Base-by-base conservation (phyloP, 140 eudicot genomes). In the Oenanthe javanica region DNA sequence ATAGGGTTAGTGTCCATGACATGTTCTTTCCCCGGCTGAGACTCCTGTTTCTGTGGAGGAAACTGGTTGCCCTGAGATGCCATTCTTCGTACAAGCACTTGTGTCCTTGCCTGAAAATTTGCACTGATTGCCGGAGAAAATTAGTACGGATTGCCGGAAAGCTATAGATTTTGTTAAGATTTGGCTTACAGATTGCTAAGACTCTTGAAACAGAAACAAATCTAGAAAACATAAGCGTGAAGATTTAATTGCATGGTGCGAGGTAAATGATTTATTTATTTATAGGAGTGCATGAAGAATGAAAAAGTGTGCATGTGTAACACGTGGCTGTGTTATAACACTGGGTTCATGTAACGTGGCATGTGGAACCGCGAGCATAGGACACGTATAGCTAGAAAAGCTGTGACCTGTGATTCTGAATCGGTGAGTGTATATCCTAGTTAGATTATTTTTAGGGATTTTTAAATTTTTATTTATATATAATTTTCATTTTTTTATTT, bases 11-110 rank as follows among this genome's bases (percentile, higher is more conserved):
- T 97, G 82, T 92, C 95, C 98, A 94, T 94, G 64, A 82, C 76
- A 83, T 92, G 97, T 83, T 94, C 96, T 75, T 90, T 89, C 9
- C 98, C 98, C 6, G 98, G 98, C 82, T 94, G 98, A 5, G 84
- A 14, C 0, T 87, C 92, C 80, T 94, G 98, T 81, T 84, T 87
- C 84, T 94, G 98, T 0, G 93, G 89, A 61, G 94, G 98, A 80
- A 94, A 94, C n/a, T n/a, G n/a, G n/a, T n/a, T n/a, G n/a, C n/a
- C n/a, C n/a, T n/a, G n/a, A n/a, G n/a, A n/a, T n/a, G n/a, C n/a
- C n/a, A n/a, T n/a, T n/a, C n/a, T n/a, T n/a, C n/a, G 14, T 27
- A 19, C 27, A 57, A 7, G 21, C 31, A 57, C 1, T 27, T 21
- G 10, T 19, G 2, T 18, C 19, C 19, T 55, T 15, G 25, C 12